Conservation (phyloP, 1,284 basidiomycete species). For the Heterobasidion parviporum region DNA sequence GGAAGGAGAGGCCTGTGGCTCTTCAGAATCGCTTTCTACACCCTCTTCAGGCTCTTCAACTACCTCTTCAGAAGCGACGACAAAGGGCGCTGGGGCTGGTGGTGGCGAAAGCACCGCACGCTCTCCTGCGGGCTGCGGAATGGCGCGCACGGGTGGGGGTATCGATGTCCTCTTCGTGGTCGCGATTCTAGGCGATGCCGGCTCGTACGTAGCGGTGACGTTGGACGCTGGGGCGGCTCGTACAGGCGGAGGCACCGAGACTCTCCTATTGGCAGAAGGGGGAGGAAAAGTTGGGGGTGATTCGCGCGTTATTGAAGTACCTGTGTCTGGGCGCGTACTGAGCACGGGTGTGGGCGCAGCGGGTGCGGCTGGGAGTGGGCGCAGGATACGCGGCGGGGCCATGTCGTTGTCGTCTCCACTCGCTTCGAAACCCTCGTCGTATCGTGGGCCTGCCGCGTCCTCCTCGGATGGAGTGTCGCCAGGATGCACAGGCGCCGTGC, state of each 20-base stretch:
- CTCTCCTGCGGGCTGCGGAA: no score
- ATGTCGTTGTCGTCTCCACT: slow-evolving; percentile 14
- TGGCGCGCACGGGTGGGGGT: not conserved
- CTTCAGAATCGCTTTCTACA: not conserved
- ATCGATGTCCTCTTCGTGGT: not conserved
- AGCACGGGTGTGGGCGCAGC: slow-evolving; percentile 16
- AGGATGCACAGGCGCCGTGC: not conserved
- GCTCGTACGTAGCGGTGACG: not conserved
- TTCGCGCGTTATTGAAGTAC: not conserved
- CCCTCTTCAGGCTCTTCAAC: not conserved
- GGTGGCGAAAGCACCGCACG: no score
- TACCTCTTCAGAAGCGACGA: not conserved
- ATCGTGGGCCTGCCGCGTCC: not conserved
- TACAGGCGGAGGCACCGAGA: slow-evolving; percentile 9
- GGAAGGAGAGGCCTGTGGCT: slow-evolving; percentile 7
- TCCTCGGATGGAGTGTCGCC: not conserved
- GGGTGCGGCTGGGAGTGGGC: slow-evolving; percentile 17
- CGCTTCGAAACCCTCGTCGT: not conserved
- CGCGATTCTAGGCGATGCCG: not conserved
- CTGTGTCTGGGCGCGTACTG: slow-evolving; percentile 16
- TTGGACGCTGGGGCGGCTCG: slow-evolving; percentile 5
- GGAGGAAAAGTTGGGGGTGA: not conserved
- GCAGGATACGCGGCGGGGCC: slow-evolving; percentile 22
- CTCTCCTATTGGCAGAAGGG: slow-evolving; percentile 2
- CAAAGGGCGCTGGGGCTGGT: not conserved